phyloP scores from a whole-genome alignment of 768 basidiomycete species.

The Hygrocybe coccinea region DNA sequence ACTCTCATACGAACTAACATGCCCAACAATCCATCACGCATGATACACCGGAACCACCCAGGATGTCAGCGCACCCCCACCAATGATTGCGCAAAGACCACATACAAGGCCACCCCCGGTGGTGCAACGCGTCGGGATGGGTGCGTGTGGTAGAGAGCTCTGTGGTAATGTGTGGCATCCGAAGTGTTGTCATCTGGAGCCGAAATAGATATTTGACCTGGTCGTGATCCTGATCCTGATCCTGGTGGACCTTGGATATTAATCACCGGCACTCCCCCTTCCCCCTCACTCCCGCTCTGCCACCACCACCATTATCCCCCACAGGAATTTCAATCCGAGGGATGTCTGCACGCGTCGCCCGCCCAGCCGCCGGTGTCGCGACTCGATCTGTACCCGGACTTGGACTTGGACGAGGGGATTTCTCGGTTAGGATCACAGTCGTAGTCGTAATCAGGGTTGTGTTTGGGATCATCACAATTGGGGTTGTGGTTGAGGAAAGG shows the following conservation, averaged over 20 bases:
- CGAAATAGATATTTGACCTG: slow-evolving; percentile 33
- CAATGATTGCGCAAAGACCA: slow-evolving; percentile 80
- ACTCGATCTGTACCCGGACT: slow-evolving; percentile 26
- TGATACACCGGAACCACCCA: slow-evolving; percentile 75
- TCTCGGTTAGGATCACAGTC: neutral
- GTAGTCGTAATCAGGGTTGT: neutral
- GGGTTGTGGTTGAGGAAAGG: slow-evolving; percentile 1
- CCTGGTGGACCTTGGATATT: slow-evolving; percentile 11
- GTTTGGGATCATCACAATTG: neutral
- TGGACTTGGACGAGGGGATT: slow-evolving; percentile 17
- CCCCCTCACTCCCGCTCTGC: slow-evolving; percentile 8
- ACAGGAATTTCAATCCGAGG: slow-evolving; percentile 39
- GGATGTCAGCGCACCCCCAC: slow-evolving; percentile 88
- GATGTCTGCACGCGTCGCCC: slow-evolving; percentile 41
- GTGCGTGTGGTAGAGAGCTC: slow-evolving; percentile 5
- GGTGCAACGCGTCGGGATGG: slow-evolving; percentile 21
- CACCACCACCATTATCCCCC: slow-evolving; percentile 30
- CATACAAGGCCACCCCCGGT: slow-evolving; percentile 55
- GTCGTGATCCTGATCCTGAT: neutral
- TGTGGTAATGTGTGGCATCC: slow-evolving; percentile 3
- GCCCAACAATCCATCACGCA: slow-evolving; percentile 78
- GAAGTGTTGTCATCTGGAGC: slow-evolving; percentile 19
- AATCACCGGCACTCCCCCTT: slow-evolving; percentile 9
- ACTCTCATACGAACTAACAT: slow-evolving; percentile 87
- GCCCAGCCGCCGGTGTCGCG: slow-evolving; percentile 42